phyloP scores from a whole-genome alignment of 2,329 filamentous ascomycete genomes.

The Zymoseptoria ardabiliae region DNA sequence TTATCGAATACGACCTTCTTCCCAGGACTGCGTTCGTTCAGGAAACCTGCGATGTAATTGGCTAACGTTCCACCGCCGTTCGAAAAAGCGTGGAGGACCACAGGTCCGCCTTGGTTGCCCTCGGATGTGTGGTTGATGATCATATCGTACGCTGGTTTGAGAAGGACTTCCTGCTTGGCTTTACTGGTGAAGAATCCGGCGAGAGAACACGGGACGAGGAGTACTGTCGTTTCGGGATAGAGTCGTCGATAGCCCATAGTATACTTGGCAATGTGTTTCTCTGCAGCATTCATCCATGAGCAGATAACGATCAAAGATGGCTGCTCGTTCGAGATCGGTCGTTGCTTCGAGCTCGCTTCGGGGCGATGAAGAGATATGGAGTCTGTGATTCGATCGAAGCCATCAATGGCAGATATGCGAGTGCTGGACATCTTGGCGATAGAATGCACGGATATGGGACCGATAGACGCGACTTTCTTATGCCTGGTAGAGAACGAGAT shows the following conservation, averaged over 20 bases:
- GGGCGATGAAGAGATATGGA: conserved; percentile 3
- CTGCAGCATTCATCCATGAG: conserved; percentile 27
- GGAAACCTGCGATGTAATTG: conserved; percentile 3
- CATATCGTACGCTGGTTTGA: conserved; percentile 14
- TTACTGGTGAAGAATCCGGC: conserved; percentile 15
- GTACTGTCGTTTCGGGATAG: conserved; percentile 23
- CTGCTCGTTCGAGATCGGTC: not conserved
- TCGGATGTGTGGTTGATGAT: conserved; percentile 9
- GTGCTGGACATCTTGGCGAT: not conserved
- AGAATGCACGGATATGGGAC: not conserved
- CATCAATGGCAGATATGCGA: not conserved
- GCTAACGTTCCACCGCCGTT: conserved; percentile 29
- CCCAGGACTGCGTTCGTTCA: not conserved
- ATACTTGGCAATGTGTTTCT: conserved; percentile 29
- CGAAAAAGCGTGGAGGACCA: conserved; percentile 29
- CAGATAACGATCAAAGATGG: conserved; percentile 33
- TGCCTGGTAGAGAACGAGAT: not conserved
- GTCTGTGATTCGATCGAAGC: conserved; percentile 1
- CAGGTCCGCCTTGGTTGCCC: not conserved
- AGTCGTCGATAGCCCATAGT: conserved; percentile 21
- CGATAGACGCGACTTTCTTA: not conserved
- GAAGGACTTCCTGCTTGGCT: conserved; percentile 1
- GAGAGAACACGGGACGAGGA: conserved; percentile 24
- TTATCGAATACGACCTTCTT: conserved; percentile 11
- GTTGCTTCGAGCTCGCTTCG: not conserved